phyloP scores from a whole-genome alignment of 163 green algal genomes.

The Scenedesmus sp. region DNA sequence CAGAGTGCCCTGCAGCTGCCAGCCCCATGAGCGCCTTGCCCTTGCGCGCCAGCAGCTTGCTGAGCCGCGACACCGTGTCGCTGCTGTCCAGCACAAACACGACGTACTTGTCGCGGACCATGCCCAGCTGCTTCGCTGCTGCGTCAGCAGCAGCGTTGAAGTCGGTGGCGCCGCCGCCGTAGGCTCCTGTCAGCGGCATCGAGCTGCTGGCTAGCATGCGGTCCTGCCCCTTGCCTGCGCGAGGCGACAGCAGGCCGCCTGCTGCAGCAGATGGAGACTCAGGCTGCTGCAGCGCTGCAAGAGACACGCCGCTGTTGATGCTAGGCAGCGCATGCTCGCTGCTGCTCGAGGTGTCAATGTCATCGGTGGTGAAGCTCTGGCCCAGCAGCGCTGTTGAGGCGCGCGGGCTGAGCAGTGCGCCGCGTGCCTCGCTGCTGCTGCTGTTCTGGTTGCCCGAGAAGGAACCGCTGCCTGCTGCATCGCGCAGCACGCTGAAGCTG shows the following conservation, averaged over 20 bases:
- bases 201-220: constrained; percentile 19
- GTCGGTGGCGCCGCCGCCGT: constrained; percentile 2
- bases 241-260: not conserved
- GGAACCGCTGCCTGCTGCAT: constrained; percentile 2
- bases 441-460: not conserved
- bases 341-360: constrained; percentile 3
- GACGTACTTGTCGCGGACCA: constrained; percentile 55
- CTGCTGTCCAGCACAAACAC: constrained; percentile 69
- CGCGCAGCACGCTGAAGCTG: constrained; percentile 35
- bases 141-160: not conserved
- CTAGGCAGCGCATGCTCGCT: not conserved
- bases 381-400: constrained; percentile 11
- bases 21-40: constrained; percentile 49
- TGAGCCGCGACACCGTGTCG: constrained; percentile 37
- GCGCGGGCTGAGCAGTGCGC: constrained; percentile 30
- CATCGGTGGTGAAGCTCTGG: constrained; percentile 50
- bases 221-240: not conserved
- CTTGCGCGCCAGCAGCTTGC: constrained; percentile 53
- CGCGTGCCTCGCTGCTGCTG: not conserved
- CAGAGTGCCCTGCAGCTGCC: constrained; percentile 19
- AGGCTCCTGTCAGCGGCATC: constrained; percentile 15
- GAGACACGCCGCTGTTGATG: not conserved
- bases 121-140: constrained; percentile 12
- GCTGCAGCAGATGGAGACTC: not conserved
- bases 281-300: not conserved